A percentile compares a stretch with the other conserved stretches of the same genome.
Conservation (phyloP, 2,329 filamentous ascomycete species). For the Cladosporium sp. region DNA sequence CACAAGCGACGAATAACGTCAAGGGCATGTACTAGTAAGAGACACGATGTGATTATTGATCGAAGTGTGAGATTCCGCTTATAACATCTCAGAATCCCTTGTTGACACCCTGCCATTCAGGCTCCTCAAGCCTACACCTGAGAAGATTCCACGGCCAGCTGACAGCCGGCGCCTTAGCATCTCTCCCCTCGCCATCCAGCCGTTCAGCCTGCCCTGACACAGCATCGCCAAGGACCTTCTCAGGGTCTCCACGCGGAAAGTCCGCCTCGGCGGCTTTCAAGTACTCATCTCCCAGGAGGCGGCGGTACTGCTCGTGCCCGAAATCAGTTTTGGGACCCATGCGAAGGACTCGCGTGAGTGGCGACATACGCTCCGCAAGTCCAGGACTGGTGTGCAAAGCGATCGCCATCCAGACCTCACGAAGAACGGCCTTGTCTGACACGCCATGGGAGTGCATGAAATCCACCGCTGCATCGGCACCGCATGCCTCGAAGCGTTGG, state of each 20-base stretch:
- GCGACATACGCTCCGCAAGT: constrained; percentile 41
- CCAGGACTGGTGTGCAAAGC: constrained; percentile 41
- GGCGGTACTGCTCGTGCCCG: constrained; percentile 10
- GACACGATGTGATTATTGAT: too few relatives aligned
- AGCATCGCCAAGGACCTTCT: constrained; percentile 41
- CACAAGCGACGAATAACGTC: too few relatives aligned
- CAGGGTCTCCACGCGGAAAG: constrained; percentile 35
- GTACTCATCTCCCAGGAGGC: constrained; percentile 19
- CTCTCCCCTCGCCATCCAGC: constrained; percentile 25
- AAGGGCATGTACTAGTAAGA: too few relatives aligned
- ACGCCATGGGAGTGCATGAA: constrained; percentile 27
- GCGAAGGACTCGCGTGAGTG: constrained; percentile 35
- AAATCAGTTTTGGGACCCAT: constrained; percentile 39
- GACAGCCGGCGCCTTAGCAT: constrained; percentile 35
- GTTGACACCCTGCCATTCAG: constrained; percentile 24
- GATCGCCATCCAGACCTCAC: constrained; percentile 44
- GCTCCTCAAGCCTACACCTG: constrained; percentile 18
- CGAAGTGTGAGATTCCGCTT: background rate
- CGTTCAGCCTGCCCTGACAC: constrained; percentile 37
- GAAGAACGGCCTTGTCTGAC: constrained; percentile 24
- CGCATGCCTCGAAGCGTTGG: constrained; percentile 42
- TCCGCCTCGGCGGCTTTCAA: constrained; percentile 24
- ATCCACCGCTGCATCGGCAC: constrained; percentile 37
- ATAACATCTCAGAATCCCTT: constrained; percentile 20
- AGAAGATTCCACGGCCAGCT: constrained; percentile 24